Evolutionary conservation across 176 grass and related monocot species (phyloP), one percentile per base, ranked within the genome.

Genomic region (Lolium perenne): DNA sequence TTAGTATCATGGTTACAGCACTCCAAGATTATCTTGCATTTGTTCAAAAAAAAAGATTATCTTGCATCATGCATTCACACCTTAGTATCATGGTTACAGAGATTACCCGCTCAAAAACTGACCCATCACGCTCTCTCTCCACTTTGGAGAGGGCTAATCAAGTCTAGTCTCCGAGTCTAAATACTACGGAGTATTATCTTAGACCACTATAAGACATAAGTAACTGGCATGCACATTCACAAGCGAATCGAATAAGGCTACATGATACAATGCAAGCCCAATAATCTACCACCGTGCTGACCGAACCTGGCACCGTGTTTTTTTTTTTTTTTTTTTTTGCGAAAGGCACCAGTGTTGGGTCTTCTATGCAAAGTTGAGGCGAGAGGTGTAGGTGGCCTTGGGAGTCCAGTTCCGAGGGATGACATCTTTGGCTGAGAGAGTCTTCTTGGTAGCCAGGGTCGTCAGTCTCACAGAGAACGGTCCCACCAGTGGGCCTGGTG

Each of bases 321-420:
- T 35, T 3, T 35, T 35, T 0, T 35, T 35, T 35, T 35, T 3
- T 35, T 35, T 0, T 35, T 35, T 29, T 29, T 29, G 26, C 32
- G 32, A 35, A 35, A 35, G 32, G 2, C 32, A 35, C 32, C 32
- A 3, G 12, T 15, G 4, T 4, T 12, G 0, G 0, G 26, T 46
- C 45, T 5, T 66, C 80, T 89, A 95, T 32, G 65, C 51, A 79
- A 98, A 96, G 78, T 99, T 99, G 59, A 99, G 97, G 3, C 87
- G 85, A 61, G 97, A 99, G 7, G 97, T 96, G 92, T 99, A 99
- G 17, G 97, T 99, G 77, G 88, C 97, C 71, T 96, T 96, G 32
- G 97, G 97, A 38, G 91, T 81, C 97, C 97, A 96, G 22, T 99
- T 99, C 61, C 22, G 91, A 8, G 97, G 97, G 82, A 99, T 96